These are phyloP conservation scores for Monocercomonoides exilis DNA, from an alignment of 78 protist species.

Conservation along the genomic window DNA sequence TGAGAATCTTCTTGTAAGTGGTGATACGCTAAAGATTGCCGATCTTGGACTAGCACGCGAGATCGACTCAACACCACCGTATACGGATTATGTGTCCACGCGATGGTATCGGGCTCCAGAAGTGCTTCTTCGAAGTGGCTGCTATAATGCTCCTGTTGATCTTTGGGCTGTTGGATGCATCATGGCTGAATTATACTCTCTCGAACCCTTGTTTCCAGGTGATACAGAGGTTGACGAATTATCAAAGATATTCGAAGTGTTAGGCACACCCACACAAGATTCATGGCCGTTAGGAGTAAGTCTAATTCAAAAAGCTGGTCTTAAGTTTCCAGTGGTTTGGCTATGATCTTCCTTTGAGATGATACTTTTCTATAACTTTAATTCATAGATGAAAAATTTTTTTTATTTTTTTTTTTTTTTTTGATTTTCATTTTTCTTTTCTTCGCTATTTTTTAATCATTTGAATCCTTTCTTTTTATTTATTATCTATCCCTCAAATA, in stretches of 20 bases:
- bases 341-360: too few relatives aligned
- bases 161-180: slow-evolving; percentile 81
- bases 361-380: too few relatives aligned
- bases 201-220: slow-evolving; percentile 87
- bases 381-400: too few relatives aligned
- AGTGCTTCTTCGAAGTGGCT: slow-evolving; percentile 58
- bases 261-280: slow-evolving; percentile 71
- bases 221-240: slow-evolving; percentile 57
- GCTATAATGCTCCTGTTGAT: slow-evolving; percentile 69
- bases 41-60: slow-evolving; percentile 94
- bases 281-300: slow-evolving; percentile 73
- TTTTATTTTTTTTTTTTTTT: too few relatives aligned
- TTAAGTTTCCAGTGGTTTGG: too few relatives aligned
- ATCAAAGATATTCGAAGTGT: slow-evolving; percentile 59
- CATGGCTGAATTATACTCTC: slow-evolving; percentile 86
- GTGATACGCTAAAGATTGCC: slow-evolving; percentile 73
- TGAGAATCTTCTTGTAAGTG: slow-evolving; percentile 49
- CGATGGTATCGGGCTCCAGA: slow-evolving; percentile 83
- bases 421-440: too few relatives aligned
- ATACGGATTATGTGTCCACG: slow-evolving; percentile 90
- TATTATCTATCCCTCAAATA: slow-evolving; percentile 3
- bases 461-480: too few relatives aligned
- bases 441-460: too few relatives aligned
- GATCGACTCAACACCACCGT: slow-evolving; percentile 82
- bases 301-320: too few relatives aligned